Conservation (phyloP, 345 rosid species). For the Gossypium ekmanianum region DNA sequence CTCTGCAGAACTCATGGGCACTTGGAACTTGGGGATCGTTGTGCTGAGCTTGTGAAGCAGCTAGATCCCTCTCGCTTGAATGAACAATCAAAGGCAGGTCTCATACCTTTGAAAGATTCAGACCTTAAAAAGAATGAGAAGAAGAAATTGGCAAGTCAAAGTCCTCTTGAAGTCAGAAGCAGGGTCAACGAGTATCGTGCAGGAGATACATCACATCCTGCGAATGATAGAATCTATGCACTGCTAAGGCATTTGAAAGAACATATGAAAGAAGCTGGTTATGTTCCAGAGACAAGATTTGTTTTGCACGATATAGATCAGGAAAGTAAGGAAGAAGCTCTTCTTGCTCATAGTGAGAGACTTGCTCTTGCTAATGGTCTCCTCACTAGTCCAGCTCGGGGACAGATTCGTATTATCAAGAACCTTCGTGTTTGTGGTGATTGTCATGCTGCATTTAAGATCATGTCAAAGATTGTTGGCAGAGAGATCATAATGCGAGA, state of each 20-base stretch:
- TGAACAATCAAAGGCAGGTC: slow-evolving; percentile 61
- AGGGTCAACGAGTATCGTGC: slow-evolving; percentile 55
- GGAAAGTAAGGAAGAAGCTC: slow-evolving; percentile 81
- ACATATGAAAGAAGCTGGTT: slow-evolving; percentile 77
- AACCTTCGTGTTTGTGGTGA: slow-evolving; percentile 82
- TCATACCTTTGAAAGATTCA: slow-evolving; percentile 43
- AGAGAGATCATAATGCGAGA: slow-evolving; percentile 65
- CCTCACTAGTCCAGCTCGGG: slow-evolving; percentile 53
- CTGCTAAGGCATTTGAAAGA: slow-evolving; percentile 47
- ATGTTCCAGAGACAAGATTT: slow-evolving; percentile 51
- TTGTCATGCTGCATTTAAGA: slow-evolving; percentile 67
- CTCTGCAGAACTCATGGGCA: slow-evolving; percentile 68
- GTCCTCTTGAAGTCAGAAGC: slow-evolving; percentile 39
- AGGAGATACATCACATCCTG: slow-evolving; percentile 79
- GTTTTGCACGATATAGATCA: slow-evolving; percentile 75
- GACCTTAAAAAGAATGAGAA: slow-evolving; percentile 48
- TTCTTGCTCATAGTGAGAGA: slow-evolving; percentile 84
- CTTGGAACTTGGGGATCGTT: slow-evolving; percentile 69
- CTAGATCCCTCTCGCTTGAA: slow-evolving; percentile 53
- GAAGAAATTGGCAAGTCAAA: slow-evolving; percentile 36
- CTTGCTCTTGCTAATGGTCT: slow-evolving; percentile 71
- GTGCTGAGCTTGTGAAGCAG: slow-evolving; percentile 58
- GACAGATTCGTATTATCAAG: slow-evolving; percentile 53
- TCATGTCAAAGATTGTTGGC: slow-evolving; percentile 70
- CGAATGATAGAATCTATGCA: slow-evolving; percentile 47